phyloP scores from a whole-genome alignment of 768 basidiomycete species.

The Leccinum obscurum region DNA sequence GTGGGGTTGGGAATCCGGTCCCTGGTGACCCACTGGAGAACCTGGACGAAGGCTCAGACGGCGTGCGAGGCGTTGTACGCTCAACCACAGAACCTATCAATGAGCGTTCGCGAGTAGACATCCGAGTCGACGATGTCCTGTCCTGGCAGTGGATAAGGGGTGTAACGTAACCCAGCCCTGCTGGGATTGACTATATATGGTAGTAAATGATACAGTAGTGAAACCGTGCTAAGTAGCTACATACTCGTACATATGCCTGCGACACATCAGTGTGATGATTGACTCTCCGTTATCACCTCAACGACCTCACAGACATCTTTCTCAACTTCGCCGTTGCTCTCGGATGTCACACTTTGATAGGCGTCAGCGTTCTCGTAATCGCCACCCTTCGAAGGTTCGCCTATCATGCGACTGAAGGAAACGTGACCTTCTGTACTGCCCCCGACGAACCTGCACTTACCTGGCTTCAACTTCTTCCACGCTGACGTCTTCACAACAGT shows the following conservation, averaged over 20 bases:
- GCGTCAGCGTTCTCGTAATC: slow-evolving; percentile 16
- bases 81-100: slow-evolving; percentile 50
- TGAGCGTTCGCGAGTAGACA: slow-evolving; percentile 27
- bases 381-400: slow-evolving; percentile 1
- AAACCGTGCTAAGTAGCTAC: neutral
- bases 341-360: neutral
- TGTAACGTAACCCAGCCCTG: neutral
- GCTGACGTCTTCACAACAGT: neutral
- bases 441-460: slow-evolving; percentile 2
- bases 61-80: slow-evolving; percentile 33
- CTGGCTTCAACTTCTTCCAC: neutral
- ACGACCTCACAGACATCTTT: slow-evolving; percentile 1
- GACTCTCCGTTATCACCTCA: neutral
- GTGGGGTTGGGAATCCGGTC: slow-evolving; percentile 62
- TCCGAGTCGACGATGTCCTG: neutral
- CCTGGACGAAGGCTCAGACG: slow-evolving; percentile 24
- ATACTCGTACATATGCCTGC: too few species aligned
- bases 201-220: neutral
- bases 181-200: neutral
- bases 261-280: neutral
- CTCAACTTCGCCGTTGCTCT: neutral
- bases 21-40: slow-evolving; percentile 17
- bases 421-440: slow-evolving; percentile 15
- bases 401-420: neutral
- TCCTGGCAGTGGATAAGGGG: neutral